Conservation (phyloP, 2,329 filamentous ascomycete species). For the Colletotrichum lupini region DNA sequence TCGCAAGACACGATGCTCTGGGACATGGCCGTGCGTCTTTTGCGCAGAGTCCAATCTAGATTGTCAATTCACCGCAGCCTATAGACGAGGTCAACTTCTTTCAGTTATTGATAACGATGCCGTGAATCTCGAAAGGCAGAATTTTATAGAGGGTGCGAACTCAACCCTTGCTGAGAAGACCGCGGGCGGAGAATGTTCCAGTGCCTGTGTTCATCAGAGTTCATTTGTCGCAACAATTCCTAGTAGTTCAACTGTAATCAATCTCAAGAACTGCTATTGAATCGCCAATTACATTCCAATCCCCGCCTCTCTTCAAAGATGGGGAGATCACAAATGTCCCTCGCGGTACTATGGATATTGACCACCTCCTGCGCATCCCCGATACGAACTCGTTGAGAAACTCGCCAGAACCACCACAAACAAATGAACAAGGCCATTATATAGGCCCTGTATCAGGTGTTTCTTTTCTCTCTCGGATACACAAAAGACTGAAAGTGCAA, state of each 20-base stretch:
- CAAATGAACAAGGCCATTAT: constrained; percentile 45
- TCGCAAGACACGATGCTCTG: constrained; percentile 36
- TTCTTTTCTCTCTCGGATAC: constrained; percentile 40
- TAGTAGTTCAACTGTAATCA: too few relatives aligned
- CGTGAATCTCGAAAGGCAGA: too few relatives aligned
- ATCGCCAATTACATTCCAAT: too few relatives aligned
- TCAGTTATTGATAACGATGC: too few relatives aligned
- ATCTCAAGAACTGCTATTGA: too few relatives aligned
- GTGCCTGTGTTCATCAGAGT: too few relatives aligned
- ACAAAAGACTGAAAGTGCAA: constrained; percentile 54
- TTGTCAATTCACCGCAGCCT: constrained; percentile 40
- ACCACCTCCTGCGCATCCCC: neutral
- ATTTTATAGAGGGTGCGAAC: too few relatives aligned
- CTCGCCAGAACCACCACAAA: constrained; percentile 44
- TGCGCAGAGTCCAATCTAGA: constrained; percentile 39
- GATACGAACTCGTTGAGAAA: neutral
- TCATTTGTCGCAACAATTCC: too few relatives aligned
- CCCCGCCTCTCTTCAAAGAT: too few relatives aligned
- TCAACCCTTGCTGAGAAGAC: too few relatives aligned
- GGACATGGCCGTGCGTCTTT: constrained; percentile 39
- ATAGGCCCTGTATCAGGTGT: constrained; percentile 45
- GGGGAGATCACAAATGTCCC: too few relatives aligned
- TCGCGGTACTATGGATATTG: neutral
- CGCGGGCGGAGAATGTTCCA: too few relatives aligned
- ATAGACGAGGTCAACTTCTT: neutral